Base-by-base conservation (phyloP, 257 asterid genomes). In the Nicotiana obtusifolia region DNA sequence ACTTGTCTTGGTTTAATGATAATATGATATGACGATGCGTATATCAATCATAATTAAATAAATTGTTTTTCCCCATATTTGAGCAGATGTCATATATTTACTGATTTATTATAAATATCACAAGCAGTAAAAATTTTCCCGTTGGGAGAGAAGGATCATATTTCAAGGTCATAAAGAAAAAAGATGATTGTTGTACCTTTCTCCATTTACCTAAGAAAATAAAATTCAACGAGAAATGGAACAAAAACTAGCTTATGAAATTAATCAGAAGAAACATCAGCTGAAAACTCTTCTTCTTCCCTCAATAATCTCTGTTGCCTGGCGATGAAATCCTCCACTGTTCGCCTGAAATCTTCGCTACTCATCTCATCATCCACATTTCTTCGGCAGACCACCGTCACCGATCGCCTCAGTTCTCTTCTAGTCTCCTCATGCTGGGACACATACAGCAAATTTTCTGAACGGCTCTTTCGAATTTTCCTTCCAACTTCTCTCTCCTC, bases 321-420 rank as follows among this genome's bases (percentile, higher is more conserved):
- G n/a, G 95, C 93, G 57, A 94, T 94, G 64, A 92, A 94, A 67
- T 90, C 94, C 84, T 92, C 98, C 60, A 94, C 92, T 26, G 87
- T 89, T 3, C 78, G 87, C 44, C 97, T 89, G 86, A 94, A 94
- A 73, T 94, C 97, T 64, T 94, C 97, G 54, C 87, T 73, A 83
- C 92, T 92, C 97, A 92, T 87, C 83, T 87, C 88, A 28, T 92
- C 92, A 24, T 61, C 88, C 49, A 41, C 49, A 44, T 81, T 76
- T 61, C 68, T 82, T 83, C 80, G 78, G 88, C 84, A 84, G 49
- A 61, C 87, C 10, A 86, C 96, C 1, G 97, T 92, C 86, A 75
- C 67, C 64, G 90, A 81, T 80, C 92, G 88, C 84, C 91, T 84
- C 84, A 91, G 26, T 78, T 84, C 86, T 14, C 83, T 66, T 49